Evolutionary conservation across 176 grass and related monocot genomes (phyloP), one percentile per base, ranked within the genome.

Genomic region (Neostapfia colusana): DNA sequence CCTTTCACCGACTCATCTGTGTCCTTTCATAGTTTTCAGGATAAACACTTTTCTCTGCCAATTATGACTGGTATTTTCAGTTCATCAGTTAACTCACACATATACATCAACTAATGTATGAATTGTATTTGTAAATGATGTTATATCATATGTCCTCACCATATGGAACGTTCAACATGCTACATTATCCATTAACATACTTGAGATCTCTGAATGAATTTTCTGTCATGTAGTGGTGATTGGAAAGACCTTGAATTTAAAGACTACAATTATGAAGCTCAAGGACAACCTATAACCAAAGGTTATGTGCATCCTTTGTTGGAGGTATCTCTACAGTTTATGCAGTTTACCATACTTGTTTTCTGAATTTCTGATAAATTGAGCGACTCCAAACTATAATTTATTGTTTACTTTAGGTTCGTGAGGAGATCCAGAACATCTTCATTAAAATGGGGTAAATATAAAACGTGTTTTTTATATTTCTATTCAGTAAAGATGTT

Each of bases 191-290:
- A 53, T 31, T 60, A 13, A 13, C 11, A 50, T 7, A 15, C 25
- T 55, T 81, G 26, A 63, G 24, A 70, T 9, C 18, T 57, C 35
- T 54, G 41, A 67, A 45, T 1, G 7, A 20, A 27, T 78, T 81
- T 71, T 57, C 16, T 61, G 5, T 75, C 21, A 41, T 88, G 78
- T 85, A 99, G 95, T 82, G 91, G 95, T 77, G 91, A 99, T 24
- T 99, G 89, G 91, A 99, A 95, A 69, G 84, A 92, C 58, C 66
- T 92, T 14, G 91, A 95, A 80, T 99, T 99, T 35, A 99, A 99
- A 86, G 85, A 90, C 21, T 99, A 99, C 63, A 95, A 99, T 62
- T 82, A 88, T 62, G 87, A 60, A 88, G 89, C 95, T 53, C 86
- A 87, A 57, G 95, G 82, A 18, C 95, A 93, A 82, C 91, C 89